These are phyloP conservation scores for Geosmithia morbida DNA, from an alignment of 2,329 filamentous ascomycete genomes.

Conservation along the genomic window DNA sequence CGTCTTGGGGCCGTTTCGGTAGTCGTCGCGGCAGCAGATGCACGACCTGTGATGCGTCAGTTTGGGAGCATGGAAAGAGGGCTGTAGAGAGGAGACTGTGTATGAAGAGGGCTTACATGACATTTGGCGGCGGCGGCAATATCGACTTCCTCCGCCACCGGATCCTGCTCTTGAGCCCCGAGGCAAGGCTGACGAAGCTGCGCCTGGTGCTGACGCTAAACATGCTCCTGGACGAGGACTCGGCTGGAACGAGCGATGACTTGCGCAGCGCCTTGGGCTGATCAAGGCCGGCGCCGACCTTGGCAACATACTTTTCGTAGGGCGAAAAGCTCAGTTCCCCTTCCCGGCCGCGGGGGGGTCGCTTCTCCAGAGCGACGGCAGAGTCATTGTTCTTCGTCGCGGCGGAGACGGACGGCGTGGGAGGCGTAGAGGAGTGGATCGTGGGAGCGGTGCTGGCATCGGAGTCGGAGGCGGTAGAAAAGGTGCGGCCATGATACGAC, in stretches of 20 bases:
- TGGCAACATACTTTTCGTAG: constrained; percentile 36
- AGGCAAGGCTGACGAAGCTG: constrained; percentile 29
- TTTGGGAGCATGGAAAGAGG: not conserved
- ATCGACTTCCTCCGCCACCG: constrained; percentile 23
- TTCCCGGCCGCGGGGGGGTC: constrained; percentile 8
- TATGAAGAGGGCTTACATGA: not conserved
- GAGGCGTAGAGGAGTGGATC: constrained; percentile 24
- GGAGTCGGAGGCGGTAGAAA: constrained; percentile 28
- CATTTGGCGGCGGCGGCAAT: constrained; percentile 5
- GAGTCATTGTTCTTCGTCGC: constrained; percentile 1
- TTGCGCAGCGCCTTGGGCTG: constrained; percentile 23
- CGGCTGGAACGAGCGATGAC: constrained; percentile 13
- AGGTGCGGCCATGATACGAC: constrained; percentile 23
- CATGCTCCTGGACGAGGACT: constrained; percentile 20
- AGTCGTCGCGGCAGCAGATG: constrained; percentile 40
- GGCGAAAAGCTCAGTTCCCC: constrained; percentile 29
- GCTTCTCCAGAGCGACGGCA: constrained; percentile 6
- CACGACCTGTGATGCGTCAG: constrained; percentile 28
- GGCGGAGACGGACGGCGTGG: constrained; percentile 7
- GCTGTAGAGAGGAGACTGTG: too few species aligned
- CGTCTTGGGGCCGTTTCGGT: constrained; percentile 19
- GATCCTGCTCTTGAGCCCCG: constrained; percentile 27
- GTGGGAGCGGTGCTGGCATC: constrained; percentile 22
- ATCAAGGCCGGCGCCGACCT: constrained; percentile 25
- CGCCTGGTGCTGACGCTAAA: constrained; percentile 29